These are phyloP conservation scores for Neurospora sp. DNA, from an alignment of 2,329 filamentous ascomycete genomes.

Conservation along the genomic window DNA sequence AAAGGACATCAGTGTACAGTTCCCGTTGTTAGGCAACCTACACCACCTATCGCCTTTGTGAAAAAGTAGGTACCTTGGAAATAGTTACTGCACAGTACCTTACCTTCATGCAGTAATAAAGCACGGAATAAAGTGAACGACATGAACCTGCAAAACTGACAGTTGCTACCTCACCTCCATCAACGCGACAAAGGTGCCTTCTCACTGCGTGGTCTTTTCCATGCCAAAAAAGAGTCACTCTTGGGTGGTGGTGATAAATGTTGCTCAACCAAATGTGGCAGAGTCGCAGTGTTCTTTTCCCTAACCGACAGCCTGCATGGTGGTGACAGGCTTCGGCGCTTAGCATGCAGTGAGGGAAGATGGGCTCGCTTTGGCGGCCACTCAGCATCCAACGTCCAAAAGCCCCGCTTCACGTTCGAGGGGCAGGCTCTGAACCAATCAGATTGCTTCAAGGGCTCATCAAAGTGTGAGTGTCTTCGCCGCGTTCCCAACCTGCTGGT, in stretches of 20 bases:
- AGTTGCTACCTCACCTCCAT: background rate
- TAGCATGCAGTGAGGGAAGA: slow-evolving; percentile 24
- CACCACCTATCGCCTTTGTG: background rate
- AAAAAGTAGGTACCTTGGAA: background rate
- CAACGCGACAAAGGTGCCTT: background rate
- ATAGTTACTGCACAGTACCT: background rate
- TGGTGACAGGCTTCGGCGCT: slow-evolving; percentile 47
- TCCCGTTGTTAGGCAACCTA: background rate
- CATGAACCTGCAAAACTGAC: background rate
- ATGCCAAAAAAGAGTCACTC: background rate
- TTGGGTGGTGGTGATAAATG: background rate
- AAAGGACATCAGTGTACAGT: background rate
- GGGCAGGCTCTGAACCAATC: background rate
- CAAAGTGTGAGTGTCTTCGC: background rate
- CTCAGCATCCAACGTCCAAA: slow-evolving; percentile 7
- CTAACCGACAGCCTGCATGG: slow-evolving; percentile 34
- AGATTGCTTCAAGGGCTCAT: background rate
- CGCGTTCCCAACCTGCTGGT: background rate
- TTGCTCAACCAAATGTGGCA: background rate
- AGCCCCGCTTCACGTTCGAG: background rate
- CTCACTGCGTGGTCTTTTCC: background rate
- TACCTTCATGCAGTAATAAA: background rate
- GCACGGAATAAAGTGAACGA: background rate
- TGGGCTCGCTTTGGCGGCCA: slow-evolving; percentile 27
- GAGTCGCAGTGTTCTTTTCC: slow-evolving; percentile 6